Conservation (phyloP, 2,329 filamentous ascomycete species). For the Claviceps fusiformis region DNA sequence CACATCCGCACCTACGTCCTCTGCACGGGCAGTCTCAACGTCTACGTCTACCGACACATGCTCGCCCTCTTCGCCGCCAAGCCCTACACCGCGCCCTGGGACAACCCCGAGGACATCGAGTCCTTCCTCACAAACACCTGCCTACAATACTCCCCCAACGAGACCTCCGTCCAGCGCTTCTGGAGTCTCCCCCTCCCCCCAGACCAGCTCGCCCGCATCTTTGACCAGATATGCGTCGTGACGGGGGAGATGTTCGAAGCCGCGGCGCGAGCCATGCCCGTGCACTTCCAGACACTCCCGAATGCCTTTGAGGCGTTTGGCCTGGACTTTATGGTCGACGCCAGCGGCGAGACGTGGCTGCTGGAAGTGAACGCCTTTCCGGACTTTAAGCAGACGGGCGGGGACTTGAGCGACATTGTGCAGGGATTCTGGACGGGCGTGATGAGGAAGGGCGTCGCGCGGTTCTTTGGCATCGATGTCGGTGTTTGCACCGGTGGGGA, state of each 20-base stretch:
- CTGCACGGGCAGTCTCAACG: conserved; percentile 59
- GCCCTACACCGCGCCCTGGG: conserved; percentile 54
- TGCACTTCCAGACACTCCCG: conserved; percentile 82
- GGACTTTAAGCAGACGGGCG: conserved; percentile 89
- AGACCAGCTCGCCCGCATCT: conserved; percentile 48
- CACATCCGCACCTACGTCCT: conserved; percentile 89
- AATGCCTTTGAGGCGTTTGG: conserved; percentile 91
- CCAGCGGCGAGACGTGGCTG: conserved; percentile 51
- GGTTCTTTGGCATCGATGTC: conserved; percentile 44
- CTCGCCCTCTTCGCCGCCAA: conserved; percentile 79
- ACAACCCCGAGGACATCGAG: conserved; percentile 39
- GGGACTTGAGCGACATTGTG: conserved; percentile 59
- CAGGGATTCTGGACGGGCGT: conserved; percentile 64
- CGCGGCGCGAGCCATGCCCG: conserved; percentile 66
- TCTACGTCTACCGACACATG: conserved; percentile 85
- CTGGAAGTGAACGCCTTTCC: conserved; percentile 94
- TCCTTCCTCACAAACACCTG: conserved; percentile 92
- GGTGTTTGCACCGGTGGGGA: conserved; percentile 5
- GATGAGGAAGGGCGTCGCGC: conserved; percentile 49
- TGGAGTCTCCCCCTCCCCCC: conserved; percentile 46
- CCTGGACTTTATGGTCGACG: conserved; percentile 76
- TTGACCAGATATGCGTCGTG: conserved; percentile 56
- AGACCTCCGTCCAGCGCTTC: conserved; percentile 60
- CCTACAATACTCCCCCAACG: conserved; percentile 51
- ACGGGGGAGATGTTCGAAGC: conserved; percentile 77